Evolutionary conservation across 441 rosid species (phyloP), one percentile per base, ranked within the genome.

Genomic region (Dalechampia spathulata): DNA sequence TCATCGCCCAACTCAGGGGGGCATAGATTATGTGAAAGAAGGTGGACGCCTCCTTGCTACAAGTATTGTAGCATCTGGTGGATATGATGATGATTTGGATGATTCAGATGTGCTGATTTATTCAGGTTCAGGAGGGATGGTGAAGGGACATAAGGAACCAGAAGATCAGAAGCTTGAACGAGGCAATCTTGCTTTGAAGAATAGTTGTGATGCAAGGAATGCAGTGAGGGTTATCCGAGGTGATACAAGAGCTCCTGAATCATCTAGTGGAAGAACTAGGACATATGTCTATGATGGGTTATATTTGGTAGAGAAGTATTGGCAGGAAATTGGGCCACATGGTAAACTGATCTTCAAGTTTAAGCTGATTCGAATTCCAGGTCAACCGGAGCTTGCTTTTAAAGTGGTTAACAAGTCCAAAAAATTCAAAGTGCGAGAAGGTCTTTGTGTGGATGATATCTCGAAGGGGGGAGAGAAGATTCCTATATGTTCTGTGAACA

Each of bases 111-210:
- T 71, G 52, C 63, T 90, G 71, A 73, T 32, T 48, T 90, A 85
- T 70, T 73, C 78, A 4, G 95, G 98, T 25, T 79, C 78, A 37
- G 98, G 98, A 16, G 98, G 96, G 25, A 57, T 55, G 11, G 76
- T 72, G 2, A 0, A 2, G 2, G 17, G 9, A 14, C 7, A 2
- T 7, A 12, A 9, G 6, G 48, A 8, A 11, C 17, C 16, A 1
- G 42, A 55, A 41, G 77, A 79, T 60, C 79, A 79, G 30, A 64
- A 53, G 22, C 70, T 76, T 1, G 41, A 16, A 22, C 16, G 64
- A 38, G 81, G 84, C 5, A 79, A 79, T 16, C 72, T 76, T 20
- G 79, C 84, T 0, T 21, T 79, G 50, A 69, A 38, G 58, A 74
- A 79, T 42, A 74, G 72, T 7, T 57, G 68, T 69, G 55, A 45